These are phyloP conservation scores for Stagonosporopsis rhizophila DNA, from an alignment of 2,329 filamentous ascomycete species.

Conservation along the genomic window DNA sequence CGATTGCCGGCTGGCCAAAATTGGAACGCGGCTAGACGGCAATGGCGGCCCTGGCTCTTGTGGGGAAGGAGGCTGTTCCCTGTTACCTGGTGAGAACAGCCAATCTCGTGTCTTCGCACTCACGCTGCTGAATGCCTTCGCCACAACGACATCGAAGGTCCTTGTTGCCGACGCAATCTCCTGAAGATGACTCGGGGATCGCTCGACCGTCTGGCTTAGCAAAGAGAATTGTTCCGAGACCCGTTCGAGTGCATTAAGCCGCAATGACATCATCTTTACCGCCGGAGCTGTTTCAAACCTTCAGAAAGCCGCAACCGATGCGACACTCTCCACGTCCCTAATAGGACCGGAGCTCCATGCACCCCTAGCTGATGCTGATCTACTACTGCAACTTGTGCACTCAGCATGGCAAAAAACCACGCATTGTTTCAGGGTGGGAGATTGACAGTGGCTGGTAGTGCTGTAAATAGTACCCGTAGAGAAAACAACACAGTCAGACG, in stretches of 20 bases:
- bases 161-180: neutral
- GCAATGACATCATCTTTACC: conserved; percentile 16
- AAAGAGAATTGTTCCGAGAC: neutral
- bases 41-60: conserved; percentile 16
- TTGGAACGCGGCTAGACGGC: conserved; percentile 17
- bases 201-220: neutral
- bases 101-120: conserved; percentile 4
- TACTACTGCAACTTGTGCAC: neutral
- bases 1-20: conserved; percentile 12
- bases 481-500: neutral
- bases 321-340: conserved; percentile 1
- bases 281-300: conserved; percentile 9
- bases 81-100: conserved; percentile 1
- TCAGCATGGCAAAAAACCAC: conserved; percentile 4
- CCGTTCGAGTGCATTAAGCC: neutral
- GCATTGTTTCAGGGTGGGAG: conserved; percentile 22
- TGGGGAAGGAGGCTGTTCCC: conserved; percentile 14
- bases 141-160: conserved; percentile 6
- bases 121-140: conserved; percentile 9
- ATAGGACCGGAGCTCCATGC: conserved; percentile 9
- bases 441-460: conserved; percentile 17
- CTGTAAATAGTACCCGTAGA: conserved; percentile 11
- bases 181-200: conserved; percentile 2
- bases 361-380: conserved; percentile 12
- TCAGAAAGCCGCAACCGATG: conserved; percentile 17